phyloP scores from a whole-genome alignment of 805 yeast species.

The Zygosaccharomyces siamensis region DNA sequence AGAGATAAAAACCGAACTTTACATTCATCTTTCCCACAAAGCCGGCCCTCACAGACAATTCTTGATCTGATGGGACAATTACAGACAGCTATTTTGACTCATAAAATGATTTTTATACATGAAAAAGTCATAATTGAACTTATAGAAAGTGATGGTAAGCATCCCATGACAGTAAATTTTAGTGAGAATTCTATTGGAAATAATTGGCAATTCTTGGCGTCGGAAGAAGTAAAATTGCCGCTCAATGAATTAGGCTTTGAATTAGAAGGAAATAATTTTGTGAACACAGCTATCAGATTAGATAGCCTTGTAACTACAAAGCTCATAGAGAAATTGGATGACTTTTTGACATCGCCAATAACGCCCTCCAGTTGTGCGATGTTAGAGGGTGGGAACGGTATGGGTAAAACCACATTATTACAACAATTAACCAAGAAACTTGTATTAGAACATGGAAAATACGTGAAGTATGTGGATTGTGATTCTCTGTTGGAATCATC shows the following conservation, averaged over 20 bases:
- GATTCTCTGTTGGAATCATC: slow-evolving; percentile 40
- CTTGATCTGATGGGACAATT: slow-evolving; percentile 3
- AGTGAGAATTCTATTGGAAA: neutral
- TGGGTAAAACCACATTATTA: slow-evolving; percentile 68
- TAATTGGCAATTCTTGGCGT: slow-evolving; percentile 7
- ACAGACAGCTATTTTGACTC: slow-evolving; percentile 15
- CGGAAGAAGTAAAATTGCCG: slow-evolving; percentile 3
- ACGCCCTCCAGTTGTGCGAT: slow-evolving; percentile 45
- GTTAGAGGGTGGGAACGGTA: slow-evolving; percentile 70
- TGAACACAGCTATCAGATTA: neutral
- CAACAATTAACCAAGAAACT: slow-evolving; percentile 40
- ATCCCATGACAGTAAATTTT: slow-evolving; percentile 7
- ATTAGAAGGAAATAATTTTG: neutral
- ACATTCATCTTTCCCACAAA: neutral
- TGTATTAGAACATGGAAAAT: slow-evolving; percentile 34
- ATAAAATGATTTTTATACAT: slow-evolving; percentile 12
- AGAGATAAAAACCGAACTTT: neutral
- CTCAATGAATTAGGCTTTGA: neutral
- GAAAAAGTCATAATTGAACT: slow-evolving; percentile 16
- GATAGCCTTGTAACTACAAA: slow-evolving; percentile 2
- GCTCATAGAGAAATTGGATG: neutral
- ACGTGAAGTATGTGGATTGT: slow-evolving; percentile 46
- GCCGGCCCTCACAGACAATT: slow-evolving; percentile 8
- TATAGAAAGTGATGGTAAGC: slow-evolving; percentile 11
- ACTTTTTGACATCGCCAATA: slow-evolving; percentile 19